Conservation (phyloP, 441 rosid genomes). For the Metrosideros polymorpha region DNA sequence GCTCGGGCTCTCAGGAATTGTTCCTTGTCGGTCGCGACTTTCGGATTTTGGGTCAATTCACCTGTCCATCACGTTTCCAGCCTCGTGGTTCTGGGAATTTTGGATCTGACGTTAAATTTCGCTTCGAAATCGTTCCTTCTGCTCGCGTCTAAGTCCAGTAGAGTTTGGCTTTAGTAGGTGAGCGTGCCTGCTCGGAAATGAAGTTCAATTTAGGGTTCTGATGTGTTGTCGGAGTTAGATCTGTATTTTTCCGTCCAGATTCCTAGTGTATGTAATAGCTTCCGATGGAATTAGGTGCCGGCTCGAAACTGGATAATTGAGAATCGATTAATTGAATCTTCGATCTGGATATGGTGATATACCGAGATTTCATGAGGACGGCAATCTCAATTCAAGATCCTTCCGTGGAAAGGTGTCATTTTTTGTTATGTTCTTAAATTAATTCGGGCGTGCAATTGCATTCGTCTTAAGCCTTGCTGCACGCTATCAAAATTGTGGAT, state of each 20-base stretch:
- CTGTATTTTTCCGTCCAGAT: neutral
- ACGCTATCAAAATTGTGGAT: neutral
- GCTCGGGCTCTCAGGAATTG: neutral
- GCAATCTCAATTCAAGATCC: neutral
- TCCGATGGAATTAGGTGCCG: neutral
- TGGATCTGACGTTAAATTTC: neutral
- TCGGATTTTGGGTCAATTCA: neutral
- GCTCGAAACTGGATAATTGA: neutral
- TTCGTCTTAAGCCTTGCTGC: neutral
- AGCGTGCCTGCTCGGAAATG: neutral
- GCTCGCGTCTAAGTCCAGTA: neutral
- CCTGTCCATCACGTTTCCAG: neutral
- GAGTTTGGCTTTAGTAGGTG: neutral
- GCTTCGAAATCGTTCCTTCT: neutral
- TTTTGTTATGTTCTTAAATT: neutral
- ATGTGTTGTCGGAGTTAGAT: neutral
- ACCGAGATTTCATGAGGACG: neutral
- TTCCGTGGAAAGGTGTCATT: neutral
- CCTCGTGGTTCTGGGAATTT: neutral
- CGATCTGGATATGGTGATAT: neutral
- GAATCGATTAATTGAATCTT: neutral
- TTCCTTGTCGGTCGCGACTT: neutral
- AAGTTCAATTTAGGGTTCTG: neutral
- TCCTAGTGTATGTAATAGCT: neutral
- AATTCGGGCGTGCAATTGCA: neutral